phyloP scores from a whole-genome alignment of 768 basidiomycete genomes.

The Pleurotus tuoliensis region DNA sequence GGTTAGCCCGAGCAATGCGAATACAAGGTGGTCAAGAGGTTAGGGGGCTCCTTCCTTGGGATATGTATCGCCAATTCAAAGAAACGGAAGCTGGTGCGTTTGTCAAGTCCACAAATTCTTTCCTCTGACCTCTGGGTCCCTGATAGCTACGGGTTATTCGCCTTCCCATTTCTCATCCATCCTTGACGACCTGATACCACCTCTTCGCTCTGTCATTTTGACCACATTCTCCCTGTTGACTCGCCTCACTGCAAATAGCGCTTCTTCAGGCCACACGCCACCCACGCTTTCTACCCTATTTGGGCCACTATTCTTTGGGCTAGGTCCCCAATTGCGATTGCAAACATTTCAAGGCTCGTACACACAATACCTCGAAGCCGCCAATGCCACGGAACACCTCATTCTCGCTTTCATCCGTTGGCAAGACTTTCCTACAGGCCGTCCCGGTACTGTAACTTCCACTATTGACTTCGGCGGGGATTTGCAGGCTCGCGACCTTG shows the following conservation, averaged over 20 bases:
- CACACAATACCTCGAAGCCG: slow-evolving; percentile 70
- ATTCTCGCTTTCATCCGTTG: slow-evolving; percentile 87
- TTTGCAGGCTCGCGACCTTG: slow-evolving; percentile 6
- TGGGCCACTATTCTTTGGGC: slow-evolving; percentile 85
- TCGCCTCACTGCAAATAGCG: slow-evolving; percentile 78
- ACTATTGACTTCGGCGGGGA: slow-evolving; percentile 16
- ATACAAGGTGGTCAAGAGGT: slow-evolving; percentile 66
- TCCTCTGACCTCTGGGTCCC: background rate
- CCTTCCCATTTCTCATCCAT: slow-evolving; percentile 70
- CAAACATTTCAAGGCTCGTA: slow-evolving; percentile 48
- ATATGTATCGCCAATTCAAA: slow-evolving; percentile 78
- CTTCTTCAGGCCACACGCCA: slow-evolving; percentile 85
- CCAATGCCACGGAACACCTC: slow-evolving; percentile 88
- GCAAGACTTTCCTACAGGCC: slow-evolving; percentile 53
- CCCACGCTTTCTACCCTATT: slow-evolving; percentile 87
- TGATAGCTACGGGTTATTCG: slow-evolving; percentile 60
- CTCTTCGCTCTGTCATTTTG: slow-evolving; percentile 56
- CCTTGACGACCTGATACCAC: slow-evolving; percentile 47
- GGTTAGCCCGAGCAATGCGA: slow-evolving; percentile 73
- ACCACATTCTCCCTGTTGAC: slow-evolving; percentile 79
- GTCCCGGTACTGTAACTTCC: slow-evolving; percentile 22
- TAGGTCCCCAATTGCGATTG: slow-evolving; percentile 41
- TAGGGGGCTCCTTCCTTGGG: slow-evolving; percentile 85
- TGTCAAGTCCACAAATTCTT: slow-evolving; percentile 9
- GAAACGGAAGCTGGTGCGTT: slow-evolving; percentile 75